Evolutionary conservation across 2,329 filamentous ascomycete genomes (phyloP).

Genomic region (Paecilomyces dactylethromorphus): DNA sequence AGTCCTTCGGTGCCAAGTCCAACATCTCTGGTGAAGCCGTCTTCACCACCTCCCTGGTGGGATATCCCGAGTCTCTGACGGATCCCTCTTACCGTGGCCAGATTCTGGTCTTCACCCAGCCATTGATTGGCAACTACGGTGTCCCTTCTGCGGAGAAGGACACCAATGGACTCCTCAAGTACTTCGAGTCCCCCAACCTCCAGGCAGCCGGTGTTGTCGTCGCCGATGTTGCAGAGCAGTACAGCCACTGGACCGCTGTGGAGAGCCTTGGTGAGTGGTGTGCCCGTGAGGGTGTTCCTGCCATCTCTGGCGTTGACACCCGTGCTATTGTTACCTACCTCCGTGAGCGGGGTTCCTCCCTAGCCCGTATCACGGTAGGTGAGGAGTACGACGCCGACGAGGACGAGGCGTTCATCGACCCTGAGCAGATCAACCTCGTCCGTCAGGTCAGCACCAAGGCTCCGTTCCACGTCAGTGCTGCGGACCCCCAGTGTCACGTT

Average conservation of each 20-base stretch:
- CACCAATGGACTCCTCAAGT: constrained; percentile 83
- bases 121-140: constrained; percentile 96
- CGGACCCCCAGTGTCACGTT: constrained; percentile 77
- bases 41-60: constrained; percentile 95
- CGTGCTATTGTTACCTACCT: constrained; percentile 93
- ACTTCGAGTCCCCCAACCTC: constrained; percentile 97
- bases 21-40: constrained; percentile 98
- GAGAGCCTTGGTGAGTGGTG: constrained; percentile 93
- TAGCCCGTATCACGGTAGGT: constrained; percentile 88
- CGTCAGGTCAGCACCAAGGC: constrained; percentile 96
- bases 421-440: constrained; percentile 93
- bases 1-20: constrained; percentile 90
- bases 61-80: constrained; percentile 85
- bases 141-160: constrained; percentile 83
- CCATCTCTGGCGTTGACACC: constrained; percentile 94
- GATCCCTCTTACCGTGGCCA: constrained; percentile 67
- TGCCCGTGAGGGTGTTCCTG: constrained; percentile 88
- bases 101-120: constrained; percentile 97
- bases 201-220: constrained; percentile 95
- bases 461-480: constrained; percentile 87
- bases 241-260: constrained; percentile 98
- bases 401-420: constrained; percentile 92
- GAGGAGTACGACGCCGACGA: constrained; percentile 98
- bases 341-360: constrained; percentile 91
- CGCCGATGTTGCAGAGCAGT: constrained; percentile 84